Evolutionary conservation across 768 basidiomycete species (phyloP), one percentile per base, ranked within the genome.

Genomic region (Naganishia randhawae): DNA sequence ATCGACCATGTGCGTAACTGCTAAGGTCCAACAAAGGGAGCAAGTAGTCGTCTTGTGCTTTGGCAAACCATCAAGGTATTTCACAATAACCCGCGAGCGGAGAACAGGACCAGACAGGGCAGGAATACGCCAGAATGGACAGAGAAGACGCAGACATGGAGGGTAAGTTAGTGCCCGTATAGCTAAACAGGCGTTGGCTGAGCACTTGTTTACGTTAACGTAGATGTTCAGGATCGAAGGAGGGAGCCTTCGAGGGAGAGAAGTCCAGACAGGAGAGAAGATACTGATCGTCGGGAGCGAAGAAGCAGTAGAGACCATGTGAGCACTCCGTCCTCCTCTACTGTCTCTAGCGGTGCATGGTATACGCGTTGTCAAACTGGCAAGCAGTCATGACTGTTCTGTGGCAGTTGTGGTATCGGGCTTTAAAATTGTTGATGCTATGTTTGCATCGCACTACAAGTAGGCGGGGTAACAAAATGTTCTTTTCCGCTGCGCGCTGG

Each of bases 121-220:
- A 25, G 37, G n/a, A 61, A 3, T 14, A 42, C n/a, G 27, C 66
- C 19, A 61, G 14, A 35, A 57, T 67, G 66, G 66, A 67, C 19
- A 9, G 50, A 37, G 63, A 64, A n/a, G 68, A 69, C 68, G 55
- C 62, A 25, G 62, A 63, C 14, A 69, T 69, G 68, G 54, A 69
- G 63, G 68, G 68, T 65, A 50, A 48, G 50, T 16, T 22, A 10
- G 3, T 25, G 35, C 22, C 25, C 41, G 61, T 22, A n/a, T n/a
- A 2, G 13, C 3, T n/a, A 1, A 3, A 17, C 29, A 5, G 11
- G 7, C 11, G 45, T 13, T 17, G 22, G 48, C 42, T 25, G 11
- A 37, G n/a, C 33, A 45, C 14, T n/a, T 27, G 22, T 62, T 35
- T 19, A 4, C 22, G 42, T 48, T n/a, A 19, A 16, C 10, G 54